phyloP scores from a whole-genome alignment of 139 green algal species.

The Auxenochlorella pyrenoidosa region DNA sequence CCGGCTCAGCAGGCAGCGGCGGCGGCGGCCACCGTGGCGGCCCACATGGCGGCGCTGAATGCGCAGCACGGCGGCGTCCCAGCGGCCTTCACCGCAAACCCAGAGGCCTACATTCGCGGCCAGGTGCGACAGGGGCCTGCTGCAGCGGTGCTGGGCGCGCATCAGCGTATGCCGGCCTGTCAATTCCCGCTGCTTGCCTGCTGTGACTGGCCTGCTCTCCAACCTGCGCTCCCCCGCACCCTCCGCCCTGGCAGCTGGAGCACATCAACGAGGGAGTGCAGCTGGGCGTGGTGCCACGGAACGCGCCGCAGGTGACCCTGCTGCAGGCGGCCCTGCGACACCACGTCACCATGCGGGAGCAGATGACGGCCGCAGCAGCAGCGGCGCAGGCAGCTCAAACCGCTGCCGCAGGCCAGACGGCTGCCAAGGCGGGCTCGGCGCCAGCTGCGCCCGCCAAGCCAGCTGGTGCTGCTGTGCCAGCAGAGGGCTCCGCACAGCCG shows the following conservation, averaged over 20 bases:
- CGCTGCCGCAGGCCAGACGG: background rate
- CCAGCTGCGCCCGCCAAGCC: background rate
- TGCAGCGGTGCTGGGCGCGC: background rate
- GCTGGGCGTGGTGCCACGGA: background rate
- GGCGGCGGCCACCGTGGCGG: background rate
- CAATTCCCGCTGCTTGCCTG: background rate
- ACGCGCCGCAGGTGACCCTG: conserved; percentile 30
- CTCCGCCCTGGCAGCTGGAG: conserved; percentile 29
- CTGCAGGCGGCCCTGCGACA: conserved; percentile 36
- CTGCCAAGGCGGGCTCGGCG: background rate
- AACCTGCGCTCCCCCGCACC: background rate
- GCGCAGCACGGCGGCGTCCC: too few species aligned
- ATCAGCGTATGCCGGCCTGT: background rate
- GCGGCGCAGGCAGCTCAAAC: background rate
- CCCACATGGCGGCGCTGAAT: too few species aligned
- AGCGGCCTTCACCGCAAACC: background rate
- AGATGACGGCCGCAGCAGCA: background rate
- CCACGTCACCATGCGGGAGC: background rate
- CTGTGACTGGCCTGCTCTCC: background rate
- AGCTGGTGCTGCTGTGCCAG: too few species aligned
- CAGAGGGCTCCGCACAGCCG: too few species aligned
- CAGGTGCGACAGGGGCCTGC: background rate
- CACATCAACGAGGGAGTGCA: conserved; percentile 24
- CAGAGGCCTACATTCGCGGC: conserved; percentile 39
- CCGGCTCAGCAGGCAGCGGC: background rate